A percentile compares a stretch with the other conserved stretches of the same genome.
phyloP scores from a whole-genome alignment of 2,329 filamentous ascomycete species.

The Penicillium sp. region DNA sequence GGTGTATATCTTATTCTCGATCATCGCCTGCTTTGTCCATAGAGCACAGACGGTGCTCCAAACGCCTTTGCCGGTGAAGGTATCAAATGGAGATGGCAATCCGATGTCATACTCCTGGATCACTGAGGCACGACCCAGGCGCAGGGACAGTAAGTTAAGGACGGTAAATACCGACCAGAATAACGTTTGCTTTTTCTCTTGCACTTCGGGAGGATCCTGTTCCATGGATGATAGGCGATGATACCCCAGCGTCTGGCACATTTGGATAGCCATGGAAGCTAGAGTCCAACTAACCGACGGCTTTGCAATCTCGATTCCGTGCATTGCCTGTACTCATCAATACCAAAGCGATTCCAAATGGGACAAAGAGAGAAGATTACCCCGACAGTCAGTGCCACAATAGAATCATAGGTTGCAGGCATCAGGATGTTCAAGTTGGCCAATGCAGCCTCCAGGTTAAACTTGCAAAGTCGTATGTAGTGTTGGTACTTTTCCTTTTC shows the following conservation, averaged over 20 bases:
- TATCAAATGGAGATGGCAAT: slow-evolving; percentile 32
- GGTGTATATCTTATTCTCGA: slow-evolving; percentile 58
- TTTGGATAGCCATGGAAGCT: slow-evolving; percentile 53
- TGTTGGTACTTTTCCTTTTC: slow-evolving; percentile 24
- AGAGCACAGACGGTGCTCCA: slow-evolving; percentile 48
- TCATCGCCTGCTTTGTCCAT: slow-evolving; percentile 53
- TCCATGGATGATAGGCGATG: slow-evolving; percentile 41
- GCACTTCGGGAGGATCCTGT: slow-evolving; percentile 16
- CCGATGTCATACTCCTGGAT: slow-evolving; percentile 59
- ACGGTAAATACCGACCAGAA: slow-evolving; percentile 59
- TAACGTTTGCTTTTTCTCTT: slow-evolving; percentile 37
- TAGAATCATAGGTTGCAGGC: slow-evolving; percentile 52
- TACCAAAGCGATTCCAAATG: background rate
- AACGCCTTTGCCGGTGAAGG: slow-evolving; percentile 16
- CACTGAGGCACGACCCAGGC: slow-evolving; percentile 54
- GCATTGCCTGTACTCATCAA: slow-evolving; percentile 47
- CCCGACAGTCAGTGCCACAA: slow-evolving; percentile 56
- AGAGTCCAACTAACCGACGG: slow-evolving; percentile 62
- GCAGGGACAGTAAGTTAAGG: slow-evolving; percentile 55
- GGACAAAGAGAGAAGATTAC: slow-evolving; percentile 35
- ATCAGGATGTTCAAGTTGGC: slow-evolving; percentile 53
- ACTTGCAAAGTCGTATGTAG: slow-evolving; percentile 36
- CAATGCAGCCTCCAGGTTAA: slow-evolving; percentile 44
- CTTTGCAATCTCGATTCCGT: slow-evolving; percentile 58
- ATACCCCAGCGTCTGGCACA: slow-evolving; percentile 60